Evolutionary conservation across 116 monocot species (phyloP).

Genomic region (Zostera marina): DNA sequence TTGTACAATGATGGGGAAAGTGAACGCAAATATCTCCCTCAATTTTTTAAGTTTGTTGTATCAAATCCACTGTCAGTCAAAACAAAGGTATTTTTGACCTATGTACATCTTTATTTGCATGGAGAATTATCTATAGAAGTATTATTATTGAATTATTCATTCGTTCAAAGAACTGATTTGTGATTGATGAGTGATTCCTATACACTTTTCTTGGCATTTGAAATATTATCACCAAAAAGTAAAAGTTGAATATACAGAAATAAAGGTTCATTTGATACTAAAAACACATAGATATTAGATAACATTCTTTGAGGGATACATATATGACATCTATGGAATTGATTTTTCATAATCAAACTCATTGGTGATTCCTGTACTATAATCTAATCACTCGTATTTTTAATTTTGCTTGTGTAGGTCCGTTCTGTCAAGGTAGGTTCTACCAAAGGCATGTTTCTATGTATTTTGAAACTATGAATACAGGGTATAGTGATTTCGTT

Average conservation of each 20-base stretch:
- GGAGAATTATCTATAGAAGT: neutral
- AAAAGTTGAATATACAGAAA: too few relatives aligned
- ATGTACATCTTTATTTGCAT: neutral
- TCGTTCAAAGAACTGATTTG: neutral
- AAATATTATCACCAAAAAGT: too few relatives aligned
- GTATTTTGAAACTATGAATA: slow-evolving; percentile 2
- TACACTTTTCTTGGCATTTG: too few relatives aligned
- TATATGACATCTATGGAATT: too few relatives aligned
- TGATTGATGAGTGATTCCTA: too few relatives aligned
- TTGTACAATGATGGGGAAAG: slow-evolving; percentile 89
- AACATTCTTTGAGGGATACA: too few relatives aligned
- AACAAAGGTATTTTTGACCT: slow-evolving; percentile 55
- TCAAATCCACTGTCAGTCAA: slow-evolving; percentile 89
- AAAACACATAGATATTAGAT: too few relatives aligned
- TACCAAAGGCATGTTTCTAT: slow-evolving; percentile 8
- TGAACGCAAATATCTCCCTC: slow-evolving; percentile 96
- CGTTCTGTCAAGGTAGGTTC: slow-evolving; percentile 83
- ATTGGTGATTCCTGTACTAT: neutral
- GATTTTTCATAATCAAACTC: too few relatives aligned
- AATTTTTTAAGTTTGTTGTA: slow-evolving; percentile 93
- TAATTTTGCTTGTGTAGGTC: slow-evolving; percentile 49
- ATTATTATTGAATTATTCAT: neutral
- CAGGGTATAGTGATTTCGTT: slow-evolving; percentile 19
- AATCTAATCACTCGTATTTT: neutral
- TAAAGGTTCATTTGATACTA: too few relatives aligned